Evolutionary conservation across 2,329 filamentous ascomycete species (phyloP), one percentile per base, ranked within the genome.

Genomic region (Bipolaris victoriae): DNA sequence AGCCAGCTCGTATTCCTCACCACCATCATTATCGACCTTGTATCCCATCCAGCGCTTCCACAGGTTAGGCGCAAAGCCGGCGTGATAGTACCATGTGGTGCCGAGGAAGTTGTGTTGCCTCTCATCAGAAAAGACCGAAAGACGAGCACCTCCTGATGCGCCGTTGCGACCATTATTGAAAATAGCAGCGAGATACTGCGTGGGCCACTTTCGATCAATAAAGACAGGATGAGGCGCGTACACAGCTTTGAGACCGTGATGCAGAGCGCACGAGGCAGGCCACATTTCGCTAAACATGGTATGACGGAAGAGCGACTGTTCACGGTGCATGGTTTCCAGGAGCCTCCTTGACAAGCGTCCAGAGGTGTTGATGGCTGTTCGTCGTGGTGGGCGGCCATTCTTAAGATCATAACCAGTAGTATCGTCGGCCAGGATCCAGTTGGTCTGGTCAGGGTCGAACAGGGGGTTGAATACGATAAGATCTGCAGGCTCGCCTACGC

Each of bases 201-300:
- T 79, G 0, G 83, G 82, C 84, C 83, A 86, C 35, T 80, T 77
- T 3, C 83, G 81, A 66, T 86, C 84, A 31, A 85, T 80, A 68
- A 82, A 85, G 13, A 85, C 82, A 0, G 84, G 83, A 46, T 86
- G 83, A 0, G 84, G 84, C 2, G 81, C 82, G 66, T 88, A 91
- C 0, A 91, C 88, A 20, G 89, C 90, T 77, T 93, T 93, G 67
- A 91, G 81, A 1, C 90, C 90, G 68, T 91, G 90, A 65, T 92
- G 90, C 5, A 93, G 79, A 0, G 89, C 88, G 70, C 87, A 83
- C 0, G 83, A 85, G 0, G 88, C 83, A 1, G 89, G 89, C 77
- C 89, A 92, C 90, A 93, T 93, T 75, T 93, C 90, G 24, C 84
- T 86, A 72, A 90, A 92, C 88, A 88, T 92, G 74, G 81, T 87